These are phyloP conservation scores for Sphaerulina vaccinii DNA, from an alignment of 2,329 filamentous ascomycete species.

Conservation along the genomic window DNA sequence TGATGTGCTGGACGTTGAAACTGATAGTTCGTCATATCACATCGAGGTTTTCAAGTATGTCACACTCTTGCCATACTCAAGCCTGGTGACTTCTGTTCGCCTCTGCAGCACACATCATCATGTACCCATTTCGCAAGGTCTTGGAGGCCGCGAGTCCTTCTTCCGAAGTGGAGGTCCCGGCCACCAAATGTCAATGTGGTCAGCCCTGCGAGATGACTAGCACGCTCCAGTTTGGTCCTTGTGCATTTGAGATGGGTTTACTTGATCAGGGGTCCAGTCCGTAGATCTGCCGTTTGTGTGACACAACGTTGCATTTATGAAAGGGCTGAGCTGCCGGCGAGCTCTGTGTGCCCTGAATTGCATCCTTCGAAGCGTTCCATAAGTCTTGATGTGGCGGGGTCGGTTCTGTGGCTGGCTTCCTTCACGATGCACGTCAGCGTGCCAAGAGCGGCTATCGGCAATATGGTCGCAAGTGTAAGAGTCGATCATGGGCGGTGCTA, in stretches of 20 bases:
- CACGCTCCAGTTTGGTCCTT: no score
- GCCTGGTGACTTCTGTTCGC: no score
- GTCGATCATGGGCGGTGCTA: background rate
- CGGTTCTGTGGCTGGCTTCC: conserved; percentile 5
- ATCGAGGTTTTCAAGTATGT: no score
- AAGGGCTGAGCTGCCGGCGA: background rate
- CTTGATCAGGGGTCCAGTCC: background rate
- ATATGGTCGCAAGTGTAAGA: background rate
- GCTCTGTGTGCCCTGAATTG: background rate
- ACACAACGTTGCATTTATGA: background rate
- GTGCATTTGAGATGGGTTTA: background rate
- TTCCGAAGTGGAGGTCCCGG: no score
- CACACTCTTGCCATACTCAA: no score
- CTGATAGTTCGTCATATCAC: background rate
- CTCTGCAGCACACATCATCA: no score
- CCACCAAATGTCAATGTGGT: no score
- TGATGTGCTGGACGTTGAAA: background rate
- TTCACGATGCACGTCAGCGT: background rate
- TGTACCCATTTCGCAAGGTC: no score
- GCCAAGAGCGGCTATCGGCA: background rate
- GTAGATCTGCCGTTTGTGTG: background rate
- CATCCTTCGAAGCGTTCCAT: background rate
- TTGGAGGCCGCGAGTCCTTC: no score
- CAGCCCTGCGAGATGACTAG: no score
- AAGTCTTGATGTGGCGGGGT: background rate